phyloP scores from a whole-genome alignment of 805 yeast genomes.

The Spathaspora arborariae region DNA sequence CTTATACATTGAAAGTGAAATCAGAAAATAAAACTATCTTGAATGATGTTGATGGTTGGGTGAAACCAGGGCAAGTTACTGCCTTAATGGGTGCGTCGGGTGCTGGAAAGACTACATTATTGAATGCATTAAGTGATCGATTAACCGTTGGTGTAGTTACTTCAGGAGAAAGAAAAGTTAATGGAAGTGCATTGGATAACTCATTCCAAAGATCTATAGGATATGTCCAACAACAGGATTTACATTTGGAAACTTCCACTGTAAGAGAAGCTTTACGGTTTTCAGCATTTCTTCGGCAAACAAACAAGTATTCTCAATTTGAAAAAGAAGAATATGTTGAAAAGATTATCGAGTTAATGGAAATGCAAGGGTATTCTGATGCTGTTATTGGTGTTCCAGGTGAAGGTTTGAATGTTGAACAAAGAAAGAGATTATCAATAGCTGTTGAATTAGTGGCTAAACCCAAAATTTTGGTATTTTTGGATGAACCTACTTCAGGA shows the following conservation, averaged over 20 bases:
- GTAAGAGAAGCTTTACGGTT: conserved; percentile 60
- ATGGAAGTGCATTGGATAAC: conserved; percentile 58
- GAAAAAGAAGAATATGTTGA: conserved; percentile 71
- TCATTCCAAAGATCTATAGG: conserved; percentile 41
- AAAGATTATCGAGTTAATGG: conserved; percentile 59
- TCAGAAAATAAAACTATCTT: conserved; percentile 40
- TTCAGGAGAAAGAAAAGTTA: conserved; percentile 60
- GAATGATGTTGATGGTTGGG: conserved; percentile 54
- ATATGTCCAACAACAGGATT: conserved; percentile 32
- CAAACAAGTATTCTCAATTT: conserved; percentile 32
- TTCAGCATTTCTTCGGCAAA: conserved; percentile 71
- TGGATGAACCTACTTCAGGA: conserved; percentile 40
- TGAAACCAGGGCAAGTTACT: conserved; percentile 76
- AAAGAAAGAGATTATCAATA: conserved; percentile 30
- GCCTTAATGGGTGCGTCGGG: conserved; percentile 87
- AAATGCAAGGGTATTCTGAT: conserved; percentile 37
- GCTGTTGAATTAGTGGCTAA: conserved; percentile 40
- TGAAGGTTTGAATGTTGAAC: conserved; percentile 33
- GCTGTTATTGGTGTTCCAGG: conserved; percentile 33
- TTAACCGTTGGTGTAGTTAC: conserved; percentile 67
- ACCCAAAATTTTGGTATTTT: conserved; percentile 34
- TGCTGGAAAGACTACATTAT: conserved; percentile 79
- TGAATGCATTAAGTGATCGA: conserved; percentile 71
- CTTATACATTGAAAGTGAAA: conserved; percentile 65
- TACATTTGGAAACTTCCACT: conserved; percentile 28